A percentile compares a stretch with the other conserved stretches of the same genome.
phyloP scores from a whole-genome alignment of 2,329 filamentous ascomycete species.

The Cladobotryum protrusum region DNA sequence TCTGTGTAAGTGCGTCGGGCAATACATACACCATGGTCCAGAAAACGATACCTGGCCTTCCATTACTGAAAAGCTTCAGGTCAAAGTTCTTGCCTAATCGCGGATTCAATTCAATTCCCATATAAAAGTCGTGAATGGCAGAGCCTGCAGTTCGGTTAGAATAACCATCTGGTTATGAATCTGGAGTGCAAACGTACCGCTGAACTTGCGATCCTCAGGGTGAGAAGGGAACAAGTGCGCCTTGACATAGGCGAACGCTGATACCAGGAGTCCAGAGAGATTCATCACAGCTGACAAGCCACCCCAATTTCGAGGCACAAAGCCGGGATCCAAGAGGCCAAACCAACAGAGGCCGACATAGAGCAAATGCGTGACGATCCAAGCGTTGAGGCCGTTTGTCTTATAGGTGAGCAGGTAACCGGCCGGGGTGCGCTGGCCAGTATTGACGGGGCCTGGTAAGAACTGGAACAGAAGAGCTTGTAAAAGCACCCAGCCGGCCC shows the following conservation, averaged over 20 bases:
- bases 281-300: constrained; percentile 34
- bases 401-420: constrained; percentile 36
- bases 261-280: constrained; percentile 23
- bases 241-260: constrained; percentile 29
- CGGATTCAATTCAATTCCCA: constrained; percentile 42
- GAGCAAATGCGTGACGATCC: constrained; percentile 31
- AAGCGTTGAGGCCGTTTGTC: constrained; percentile 37
- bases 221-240: constrained; percentile 34
- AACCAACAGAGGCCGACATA: constrained; percentile 20
- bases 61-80: constrained; percentile 42
- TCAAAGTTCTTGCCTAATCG: constrained; percentile 36
- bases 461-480: constrained; percentile 10
- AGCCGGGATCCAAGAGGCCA: constrained; percentile 31
- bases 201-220: constrained; percentile 36
- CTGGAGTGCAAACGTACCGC: constrained; percentile 21
- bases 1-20: no score
- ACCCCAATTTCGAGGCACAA: constrained; percentile 37
- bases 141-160: constrained; percentile 21
- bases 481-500: constrained; percentile 8
- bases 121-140: constrained; percentile 37
- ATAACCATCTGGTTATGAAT: neutral
- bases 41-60: constrained; percentile 40
- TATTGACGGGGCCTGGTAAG: constrained; percentile 13
- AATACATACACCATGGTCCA: constrained; percentile 39
- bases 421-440: constrained; percentile 37